These are phyloP conservation scores for Lodderomyces orthopsilosis DNA, from an alignment of 1,139 yeast species.

Conservation along the genomic window DNA sequence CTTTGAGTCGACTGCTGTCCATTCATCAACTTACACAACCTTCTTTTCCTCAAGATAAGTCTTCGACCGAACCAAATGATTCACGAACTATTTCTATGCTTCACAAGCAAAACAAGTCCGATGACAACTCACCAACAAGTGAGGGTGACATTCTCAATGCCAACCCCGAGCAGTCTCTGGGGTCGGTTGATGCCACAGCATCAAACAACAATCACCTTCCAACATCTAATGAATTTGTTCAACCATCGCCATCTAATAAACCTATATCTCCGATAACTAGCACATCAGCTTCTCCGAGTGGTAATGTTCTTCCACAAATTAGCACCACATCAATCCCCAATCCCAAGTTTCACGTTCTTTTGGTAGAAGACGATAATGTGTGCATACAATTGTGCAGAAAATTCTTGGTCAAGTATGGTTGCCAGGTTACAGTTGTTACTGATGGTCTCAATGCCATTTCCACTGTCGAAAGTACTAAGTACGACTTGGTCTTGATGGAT, in stretches of 20 bases:
- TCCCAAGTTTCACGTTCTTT: conserved; percentile 63
- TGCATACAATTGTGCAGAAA: conserved; percentile 77
- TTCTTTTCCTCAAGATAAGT: not conserved
- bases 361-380: conserved; percentile 86
- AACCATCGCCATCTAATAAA: conserved; percentile 2
- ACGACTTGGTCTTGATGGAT: conserved; percentile 87
- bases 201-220: not conserved
- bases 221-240: conserved; percentile 1
- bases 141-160: not conserved
- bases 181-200: not conserved
- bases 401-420: conserved; percentile 82
- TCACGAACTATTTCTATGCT: not conserved
- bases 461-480: conserved; percentile 70
- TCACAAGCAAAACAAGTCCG: not conserved
- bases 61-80: not conserved
- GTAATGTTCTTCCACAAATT: conserved; percentile 2
- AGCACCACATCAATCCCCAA: conserved; percentile 33
- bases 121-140: not conserved
- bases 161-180: not conserved
- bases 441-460: conserved; percentile 90
- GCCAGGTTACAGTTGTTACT: conserved; percentile 87
- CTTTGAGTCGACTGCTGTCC: conserved; percentile 2
- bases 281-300: conserved; percentile 2
- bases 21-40: conserved; percentile 4
- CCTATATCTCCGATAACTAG: conserved; percentile 4